phyloP scores from a whole-genome alignment of 257 asterid genomes.

The Vinca minor region DNA sequence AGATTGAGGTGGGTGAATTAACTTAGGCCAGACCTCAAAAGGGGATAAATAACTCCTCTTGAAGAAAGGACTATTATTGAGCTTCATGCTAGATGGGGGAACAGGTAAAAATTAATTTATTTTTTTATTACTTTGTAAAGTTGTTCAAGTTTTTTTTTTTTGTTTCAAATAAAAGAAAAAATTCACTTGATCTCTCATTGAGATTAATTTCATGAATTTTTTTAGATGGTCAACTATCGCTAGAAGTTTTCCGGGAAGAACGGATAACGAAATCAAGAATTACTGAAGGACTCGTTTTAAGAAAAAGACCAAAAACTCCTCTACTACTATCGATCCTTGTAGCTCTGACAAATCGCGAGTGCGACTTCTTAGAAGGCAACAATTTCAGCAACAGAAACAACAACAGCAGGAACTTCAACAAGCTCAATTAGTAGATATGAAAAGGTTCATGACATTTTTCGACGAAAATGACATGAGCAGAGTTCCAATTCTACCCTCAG shows the following conservation, averaged over 20 bases:
- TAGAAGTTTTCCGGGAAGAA: constrained; percentile 64
- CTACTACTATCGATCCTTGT: constrained; percentile 28
- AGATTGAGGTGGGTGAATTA: constrained; percentile 94
- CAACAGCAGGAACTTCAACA: constrained; percentile 40
- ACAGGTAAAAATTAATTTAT: constrained; percentile 45
- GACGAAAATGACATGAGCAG: constrained; percentile 30
- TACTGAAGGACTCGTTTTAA: constrained; percentile 79
- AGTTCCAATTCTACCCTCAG: constrained; percentile 20
- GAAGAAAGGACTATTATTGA: constrained; percentile 69
- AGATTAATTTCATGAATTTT: constrained; percentile 15
- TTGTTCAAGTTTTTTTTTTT: neutral
- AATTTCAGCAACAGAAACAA: constrained; percentile 45
- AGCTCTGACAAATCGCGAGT: constrained; percentile 34
- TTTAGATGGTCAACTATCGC: constrained; percentile 74
- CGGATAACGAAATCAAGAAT: constrained; percentile 63
- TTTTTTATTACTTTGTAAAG: neutral
- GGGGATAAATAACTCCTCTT: constrained; percentile 75
- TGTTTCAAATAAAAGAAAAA: neutral
- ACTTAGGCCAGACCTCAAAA: constrained; percentile 91
- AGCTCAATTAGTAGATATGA: constrained; percentile 31
- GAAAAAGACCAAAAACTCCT: constrained; percentile 39
- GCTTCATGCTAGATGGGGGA: constrained; percentile 85
- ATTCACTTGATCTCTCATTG: neutral
- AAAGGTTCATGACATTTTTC: constrained; percentile 30
- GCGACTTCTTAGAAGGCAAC: constrained; percentile 50